These are phyloP conservation scores for Prunus yedoensis DNA, from an alignment of 331 rosid species.

Conservation along the genomic window DNA sequence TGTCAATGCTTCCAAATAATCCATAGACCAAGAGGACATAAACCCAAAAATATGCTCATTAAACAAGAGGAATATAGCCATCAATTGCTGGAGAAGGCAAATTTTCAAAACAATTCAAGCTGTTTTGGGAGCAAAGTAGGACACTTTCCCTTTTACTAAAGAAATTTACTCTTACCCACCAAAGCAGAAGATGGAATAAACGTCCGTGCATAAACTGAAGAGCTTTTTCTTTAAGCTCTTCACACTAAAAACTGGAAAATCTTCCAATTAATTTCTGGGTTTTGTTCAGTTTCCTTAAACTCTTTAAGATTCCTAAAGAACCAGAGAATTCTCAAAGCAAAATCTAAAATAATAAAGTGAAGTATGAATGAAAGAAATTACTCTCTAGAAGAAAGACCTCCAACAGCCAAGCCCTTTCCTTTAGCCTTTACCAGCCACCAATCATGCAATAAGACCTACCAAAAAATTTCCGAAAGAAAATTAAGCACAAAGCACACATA, in stretches of 20 bases:
- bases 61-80: background rate
- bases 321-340: background rate
- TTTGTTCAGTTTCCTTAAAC: background rate
- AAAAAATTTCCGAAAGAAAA: background rate
- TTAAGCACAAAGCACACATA: background rate
- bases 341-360: background rate
- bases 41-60: background rate
- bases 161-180: background rate
- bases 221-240: background rate
- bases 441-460: constrained; percentile 50
- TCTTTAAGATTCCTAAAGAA: background rate
- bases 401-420: constrained; percentile 57
- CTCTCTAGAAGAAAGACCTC: constrained; percentile 55
- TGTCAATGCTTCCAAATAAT: background rate
- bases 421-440: constrained; percentile 69
- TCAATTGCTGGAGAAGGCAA: background rate
- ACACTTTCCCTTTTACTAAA: background rate
- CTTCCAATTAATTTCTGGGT: constrained; percentile 3
- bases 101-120: background rate
- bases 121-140: background rate
- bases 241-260: background rate
- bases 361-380: constrained; percentile 24
- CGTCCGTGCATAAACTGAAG: too few species aligned
- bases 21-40: background rate
- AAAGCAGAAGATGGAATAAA: background rate